Conservation (phyloP, 148 eudicot species). For the Oxyria digyna region DNA sequence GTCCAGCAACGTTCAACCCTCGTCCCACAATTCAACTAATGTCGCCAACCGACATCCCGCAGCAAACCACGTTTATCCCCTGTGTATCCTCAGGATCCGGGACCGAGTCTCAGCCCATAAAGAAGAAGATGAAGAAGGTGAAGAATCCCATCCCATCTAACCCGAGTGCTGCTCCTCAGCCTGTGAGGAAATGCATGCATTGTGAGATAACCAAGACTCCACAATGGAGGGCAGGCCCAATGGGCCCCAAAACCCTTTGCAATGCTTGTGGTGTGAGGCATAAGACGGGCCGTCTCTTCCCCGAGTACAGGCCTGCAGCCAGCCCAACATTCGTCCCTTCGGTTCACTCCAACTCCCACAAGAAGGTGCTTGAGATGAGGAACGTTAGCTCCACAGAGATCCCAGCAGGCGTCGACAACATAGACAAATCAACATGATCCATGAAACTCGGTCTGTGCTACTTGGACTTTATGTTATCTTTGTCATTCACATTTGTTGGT, state of each 20-base stretch:
- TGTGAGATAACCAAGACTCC: constrained; percentile 95
- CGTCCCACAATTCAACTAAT: constrained; percentile 29
- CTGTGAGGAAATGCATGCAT: constrained; percentile 75
- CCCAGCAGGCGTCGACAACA: neutral
- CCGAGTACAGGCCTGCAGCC: constrained; percentile 93
- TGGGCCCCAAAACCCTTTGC: constrained; percentile 92
- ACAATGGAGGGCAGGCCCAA: constrained; percentile 92
- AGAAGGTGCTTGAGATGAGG: constrained; percentile 91
- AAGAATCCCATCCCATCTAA: constrained; percentile 24
- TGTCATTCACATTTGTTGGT: constrained; percentile 9
- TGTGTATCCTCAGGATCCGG: constrained; percentile 18
- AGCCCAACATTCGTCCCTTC: constrained; percentile 82
- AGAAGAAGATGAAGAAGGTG: constrained; percentile 46
- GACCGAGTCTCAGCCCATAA: constrained; percentile 21
- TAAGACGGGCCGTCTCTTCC: constrained; percentile 84
- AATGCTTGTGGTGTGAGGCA: constrained; percentile 91
- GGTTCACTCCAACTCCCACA: constrained; percentile 89
- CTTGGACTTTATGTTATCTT: constrained; percentile 7
- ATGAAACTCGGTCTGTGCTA: constrained; percentile 5
- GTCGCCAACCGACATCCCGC: constrained; percentile 17
- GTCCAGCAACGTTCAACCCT: constrained; percentile 60
- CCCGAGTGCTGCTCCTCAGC: neutral
- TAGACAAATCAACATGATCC: neutral
- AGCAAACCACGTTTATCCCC: neutral
- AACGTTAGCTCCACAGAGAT: constrained; percentile 8